Evolutionary conservation across 352 stramenopile genomes (phyloP).

Genomic region (Globisporangium echinulatum): DNA sequence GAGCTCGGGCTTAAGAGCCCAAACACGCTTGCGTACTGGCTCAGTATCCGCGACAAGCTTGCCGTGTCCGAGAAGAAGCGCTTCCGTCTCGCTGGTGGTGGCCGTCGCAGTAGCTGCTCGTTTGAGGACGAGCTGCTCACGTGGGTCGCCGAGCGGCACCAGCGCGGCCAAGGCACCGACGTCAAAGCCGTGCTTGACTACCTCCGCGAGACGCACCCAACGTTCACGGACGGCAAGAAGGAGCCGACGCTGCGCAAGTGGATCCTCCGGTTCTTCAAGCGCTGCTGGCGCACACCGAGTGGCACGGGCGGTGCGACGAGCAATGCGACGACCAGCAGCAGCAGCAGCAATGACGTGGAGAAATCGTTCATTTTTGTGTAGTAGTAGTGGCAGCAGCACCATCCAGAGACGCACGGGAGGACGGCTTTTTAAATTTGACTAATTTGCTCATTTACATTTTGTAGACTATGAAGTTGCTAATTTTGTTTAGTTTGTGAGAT

Average conservation of each 20-base stretch:
- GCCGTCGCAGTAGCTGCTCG: slow-evolving; percentile 54
- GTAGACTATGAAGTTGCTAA: too few relatives aligned
- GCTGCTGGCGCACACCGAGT: slow-evolving; percentile 42
- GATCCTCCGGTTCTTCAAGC: slow-evolving; percentile 81
- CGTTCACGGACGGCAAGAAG: slow-evolving; percentile 76
- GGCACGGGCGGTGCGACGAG: slow-evolving; percentile 5
- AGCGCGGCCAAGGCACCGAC: slow-evolving; percentile 55
- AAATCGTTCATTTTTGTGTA: slow-evolving; percentile 59
- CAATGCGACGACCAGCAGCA: background rate
- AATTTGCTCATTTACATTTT: too few relatives aligned
- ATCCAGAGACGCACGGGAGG: too few relatives aligned
- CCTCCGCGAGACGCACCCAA: slow-evolving; percentile 49
- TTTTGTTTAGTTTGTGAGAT: too few relatives aligned
- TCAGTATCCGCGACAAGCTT: slow-evolving; percentile 71
- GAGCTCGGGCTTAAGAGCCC: slow-evolving; percentile 63
- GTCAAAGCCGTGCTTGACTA: slow-evolving; percentile 69
- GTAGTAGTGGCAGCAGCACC: background rate
- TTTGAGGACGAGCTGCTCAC: slow-evolving; percentile 73
- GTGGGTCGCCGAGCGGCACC: slow-evolving; percentile 64
- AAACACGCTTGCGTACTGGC: slow-evolving; percentile 74
- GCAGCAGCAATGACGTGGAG: slow-evolving; percentile 22
- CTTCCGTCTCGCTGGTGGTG: slow-evolving; percentile 59
- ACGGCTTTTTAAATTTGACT: too few relatives aligned
- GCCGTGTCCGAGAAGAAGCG: slow-evolving; percentile 64
- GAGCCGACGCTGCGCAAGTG: slow-evolving; percentile 73